Conservation (phyloP, 2,329 filamentous ascomycete genomes). For the Lojkania enalia region DNA sequence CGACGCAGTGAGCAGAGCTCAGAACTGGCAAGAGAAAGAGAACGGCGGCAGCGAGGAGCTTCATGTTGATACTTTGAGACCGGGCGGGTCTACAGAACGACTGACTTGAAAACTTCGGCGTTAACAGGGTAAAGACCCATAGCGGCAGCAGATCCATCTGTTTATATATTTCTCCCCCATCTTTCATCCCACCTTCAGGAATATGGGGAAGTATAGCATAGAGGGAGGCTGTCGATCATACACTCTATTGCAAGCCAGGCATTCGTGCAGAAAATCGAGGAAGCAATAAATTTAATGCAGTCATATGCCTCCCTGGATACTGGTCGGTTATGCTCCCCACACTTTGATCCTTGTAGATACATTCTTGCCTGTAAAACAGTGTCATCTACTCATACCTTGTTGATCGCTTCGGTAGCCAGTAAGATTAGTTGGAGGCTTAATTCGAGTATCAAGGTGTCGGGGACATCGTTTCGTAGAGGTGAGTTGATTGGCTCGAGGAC, state of each 20-base stretch:
- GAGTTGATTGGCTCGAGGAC: no score
- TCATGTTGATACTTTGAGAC: conserved; percentile 27
- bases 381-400: conserved; percentile 12
- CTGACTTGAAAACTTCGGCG: conserved; percentile 11
- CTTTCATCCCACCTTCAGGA: conserved; percentile 10
- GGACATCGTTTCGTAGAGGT: conserved; percentile 14
- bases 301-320: conserved; percentile 20
- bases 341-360: no score
- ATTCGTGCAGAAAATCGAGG: conserved; percentile 19
- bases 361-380: conserved; percentile 9
- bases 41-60: conserved; percentile 27
- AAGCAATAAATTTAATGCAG: conserved; percentile 20
- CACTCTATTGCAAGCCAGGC: conserved; percentile 20
- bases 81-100: conserved; percentile 6
- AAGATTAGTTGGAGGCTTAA: conserved; percentile 14
- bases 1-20: conserved; percentile 48
- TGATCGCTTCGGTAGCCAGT: conserved; percentile 19
- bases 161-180: conserved; percentile 20
- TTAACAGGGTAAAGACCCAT: conserved; percentile 5
- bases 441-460: conserved; percentile 8
- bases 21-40: conserved; percentile 37
- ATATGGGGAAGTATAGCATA: no score
- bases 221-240: not conserved
- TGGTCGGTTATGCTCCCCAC: conserved; percentile 23
- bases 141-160: not conserved